phyloP scores from a whole-genome alignment of 164 flowering plant genomes.

The Chimonanthus salicifolius region DNA sequence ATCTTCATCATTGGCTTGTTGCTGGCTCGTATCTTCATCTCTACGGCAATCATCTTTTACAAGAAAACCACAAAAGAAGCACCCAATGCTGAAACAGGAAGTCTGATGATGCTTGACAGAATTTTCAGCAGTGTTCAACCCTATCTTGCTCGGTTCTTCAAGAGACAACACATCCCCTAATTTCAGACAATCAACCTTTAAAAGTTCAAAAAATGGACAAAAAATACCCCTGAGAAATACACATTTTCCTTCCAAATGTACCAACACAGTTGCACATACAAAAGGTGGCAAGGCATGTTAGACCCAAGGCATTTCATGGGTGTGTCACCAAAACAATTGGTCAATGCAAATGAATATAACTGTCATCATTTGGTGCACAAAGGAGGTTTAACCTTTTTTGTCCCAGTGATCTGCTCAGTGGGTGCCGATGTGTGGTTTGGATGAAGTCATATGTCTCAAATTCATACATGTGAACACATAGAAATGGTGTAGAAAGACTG shows the following conservation, averaged over 20 bases:
- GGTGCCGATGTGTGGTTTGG: background rate
- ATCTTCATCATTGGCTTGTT: constrained; percentile 63
- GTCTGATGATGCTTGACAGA: constrained; percentile 24
- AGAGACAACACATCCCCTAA: constrained; percentile 33
- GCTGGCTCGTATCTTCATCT: constrained; percentile 44
- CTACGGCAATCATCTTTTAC: constrained; percentile 77
- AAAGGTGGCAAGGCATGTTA: background rate
- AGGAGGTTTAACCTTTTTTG: no score
- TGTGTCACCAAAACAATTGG: background rate
- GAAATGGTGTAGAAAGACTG: background rate
- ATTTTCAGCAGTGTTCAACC: constrained; percentile 32
- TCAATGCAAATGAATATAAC: background rate
- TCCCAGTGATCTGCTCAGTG: no score
- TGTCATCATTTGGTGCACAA: no score
- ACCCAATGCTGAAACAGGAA: constrained; percentile 44
- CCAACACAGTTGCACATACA: background rate
- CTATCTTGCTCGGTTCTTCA: constrained; percentile 51
- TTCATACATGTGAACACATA: background rate
- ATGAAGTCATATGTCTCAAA: background rate
- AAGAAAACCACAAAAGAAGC: constrained; percentile 58
- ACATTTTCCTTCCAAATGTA: background rate
- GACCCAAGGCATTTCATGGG: background rate
- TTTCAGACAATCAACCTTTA: constrained; percentile 10
- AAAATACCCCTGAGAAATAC: background rate
- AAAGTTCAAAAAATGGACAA: background rate